Conservation (phyloP, 305 asterid species). For the Euphrasia arctica region DNA sequence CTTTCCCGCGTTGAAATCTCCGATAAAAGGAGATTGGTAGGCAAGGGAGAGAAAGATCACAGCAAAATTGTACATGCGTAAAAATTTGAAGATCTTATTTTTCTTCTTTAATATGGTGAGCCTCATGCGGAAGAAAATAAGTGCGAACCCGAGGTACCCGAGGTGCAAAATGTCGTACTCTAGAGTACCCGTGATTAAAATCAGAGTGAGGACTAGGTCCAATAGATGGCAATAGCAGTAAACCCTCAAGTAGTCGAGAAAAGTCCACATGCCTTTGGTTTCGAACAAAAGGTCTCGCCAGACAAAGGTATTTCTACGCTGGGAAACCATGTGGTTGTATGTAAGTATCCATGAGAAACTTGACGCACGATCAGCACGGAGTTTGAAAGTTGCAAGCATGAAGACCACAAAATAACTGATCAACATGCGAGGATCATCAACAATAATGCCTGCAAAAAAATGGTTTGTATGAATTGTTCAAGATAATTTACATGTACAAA, state of each 20-base stretch:
- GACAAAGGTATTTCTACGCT: slow-evolving; percentile 82
- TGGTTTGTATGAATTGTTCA: neutral
- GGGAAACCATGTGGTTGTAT: slow-evolving; percentile 79
- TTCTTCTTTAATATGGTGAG: slow-evolving; percentile 88
- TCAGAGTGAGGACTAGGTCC: slow-evolving; percentile 88
- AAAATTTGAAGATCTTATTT: slow-evolving; percentile 82
- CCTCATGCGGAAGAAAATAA: slow-evolving; percentile 93
- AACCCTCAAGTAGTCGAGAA: slow-evolving; percentile 91
- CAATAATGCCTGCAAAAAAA: slow-evolving; percentile 62
- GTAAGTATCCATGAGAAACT: slow-evolving; percentile 78
- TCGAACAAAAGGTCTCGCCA: slow-evolving; percentile 98
- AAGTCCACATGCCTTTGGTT: slow-evolving; percentile 99
- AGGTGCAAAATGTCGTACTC: slow-evolving; percentile 98
- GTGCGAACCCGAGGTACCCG: slow-evolving; percentile 96
- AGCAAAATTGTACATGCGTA: slow-evolving; percentile 84
- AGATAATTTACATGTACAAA: slow-evolving; percentile 8
- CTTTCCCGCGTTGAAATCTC: slow-evolving; percentile 71
- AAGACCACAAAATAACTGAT: slow-evolving; percentile 85
- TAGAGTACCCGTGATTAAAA: slow-evolving; percentile 90
- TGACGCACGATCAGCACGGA: slow-evolving; percentile 81
- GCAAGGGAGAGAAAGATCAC: slow-evolving; percentile 96
- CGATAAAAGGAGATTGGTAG: slow-evolving; percentile 93
- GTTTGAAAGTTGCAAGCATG: slow-evolving; percentile 88
- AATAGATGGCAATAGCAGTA: slow-evolving; percentile 99
- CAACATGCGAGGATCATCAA: slow-evolving; percentile 95